Evolutionary conservation across 208 protist genomes (phyloP).

Genomic region (Trypanosoma avium): DNA sequence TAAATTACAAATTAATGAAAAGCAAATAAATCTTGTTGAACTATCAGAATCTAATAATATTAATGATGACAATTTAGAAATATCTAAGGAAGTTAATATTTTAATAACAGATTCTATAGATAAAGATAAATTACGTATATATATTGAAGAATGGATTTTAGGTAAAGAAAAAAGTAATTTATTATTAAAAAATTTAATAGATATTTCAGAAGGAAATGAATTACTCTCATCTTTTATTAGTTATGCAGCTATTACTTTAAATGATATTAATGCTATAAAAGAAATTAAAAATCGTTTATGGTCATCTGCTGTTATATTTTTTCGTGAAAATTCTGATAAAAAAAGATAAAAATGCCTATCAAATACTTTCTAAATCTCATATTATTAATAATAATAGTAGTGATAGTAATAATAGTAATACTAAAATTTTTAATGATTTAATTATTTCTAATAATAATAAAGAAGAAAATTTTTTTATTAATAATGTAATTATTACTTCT

Average conservation of each 20-base stretch:
- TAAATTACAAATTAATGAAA: constrained; percentile 15
- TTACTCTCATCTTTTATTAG: constrained; percentile 12
- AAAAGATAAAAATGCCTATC: background rate
- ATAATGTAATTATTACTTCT: constrained; percentile 3
- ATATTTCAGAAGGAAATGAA: background rate
- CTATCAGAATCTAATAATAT: constrained; percentile 21
- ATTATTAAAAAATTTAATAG: constrained; percentile 1
- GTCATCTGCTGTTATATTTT: constrained; percentile 5
- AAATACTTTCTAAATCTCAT: background rate
- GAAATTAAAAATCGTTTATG: background rate
- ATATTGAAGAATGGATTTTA: constrained; percentile 16
- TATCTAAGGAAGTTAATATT: too few relatives aligned
- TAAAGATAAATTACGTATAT: background rate
- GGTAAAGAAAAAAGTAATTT: background rate
- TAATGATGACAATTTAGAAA: background rate
- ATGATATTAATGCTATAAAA: constrained; percentile 15
- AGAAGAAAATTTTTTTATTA: background rate
- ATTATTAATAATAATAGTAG: background rate
- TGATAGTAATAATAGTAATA: background rate
- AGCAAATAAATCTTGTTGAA: constrained; percentile 20
- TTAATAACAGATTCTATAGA: background rate
- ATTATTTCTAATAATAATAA: background rate
- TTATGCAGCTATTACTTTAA: constrained; percentile 14
- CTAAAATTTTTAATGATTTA: background rate
- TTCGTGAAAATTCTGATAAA: background rate